Conservation (phyloP, 148 eudicot species). For the Chenopodium berlandieri region DNA sequence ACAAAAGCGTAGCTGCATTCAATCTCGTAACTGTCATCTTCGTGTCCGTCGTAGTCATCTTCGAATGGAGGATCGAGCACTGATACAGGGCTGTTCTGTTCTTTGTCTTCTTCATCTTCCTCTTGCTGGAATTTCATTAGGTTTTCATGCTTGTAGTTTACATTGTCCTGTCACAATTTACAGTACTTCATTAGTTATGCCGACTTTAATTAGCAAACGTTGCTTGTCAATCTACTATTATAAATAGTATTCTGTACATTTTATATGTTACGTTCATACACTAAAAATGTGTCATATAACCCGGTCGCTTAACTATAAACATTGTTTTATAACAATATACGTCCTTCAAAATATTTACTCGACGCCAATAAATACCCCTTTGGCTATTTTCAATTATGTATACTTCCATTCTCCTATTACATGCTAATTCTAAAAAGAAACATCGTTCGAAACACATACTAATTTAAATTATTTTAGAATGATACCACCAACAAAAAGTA, state of each 20-base stretch:
- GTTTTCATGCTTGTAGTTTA: conserved; percentile 27
- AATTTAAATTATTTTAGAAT: too few relatives aligned
- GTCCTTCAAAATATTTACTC: too few relatives aligned
- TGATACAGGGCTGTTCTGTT: conserved; percentile 87
- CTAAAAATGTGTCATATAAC: too few relatives aligned
- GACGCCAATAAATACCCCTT: too few relatives aligned
- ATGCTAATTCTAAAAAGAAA: too few relatives aligned
- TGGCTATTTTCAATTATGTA: too few relatives aligned
- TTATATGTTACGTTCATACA: too few relatives aligned
- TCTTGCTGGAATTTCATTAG: conserved; percentile 27
- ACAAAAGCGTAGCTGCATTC: conserved; percentile 69
- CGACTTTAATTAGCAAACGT: neutral
- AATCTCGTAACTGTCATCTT: conserved; percentile 35
- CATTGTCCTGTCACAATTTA: conserved; percentile 36
- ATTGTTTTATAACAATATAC: too few relatives aligned
- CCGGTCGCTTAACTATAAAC: too few relatives aligned
- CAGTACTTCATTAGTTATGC: neutral
- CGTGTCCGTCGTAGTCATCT: conserved; percentile 52
- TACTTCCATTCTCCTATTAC: too few relatives aligned
- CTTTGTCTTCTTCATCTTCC: conserved; percentile 68
- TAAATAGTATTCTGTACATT: too few relatives aligned
- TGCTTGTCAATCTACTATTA: neutral
- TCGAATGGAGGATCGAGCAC: conserved; percentile 77
- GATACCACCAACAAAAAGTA: neutral
- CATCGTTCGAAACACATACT: too few relatives aligned